A percentile compares a stretch with the other conserved stretches of the same genome.
phyloP scores from a whole-genome alignment of 2,329 filamentous ascomycete genomes.

The Trichoderma afroharzianum region DNA sequence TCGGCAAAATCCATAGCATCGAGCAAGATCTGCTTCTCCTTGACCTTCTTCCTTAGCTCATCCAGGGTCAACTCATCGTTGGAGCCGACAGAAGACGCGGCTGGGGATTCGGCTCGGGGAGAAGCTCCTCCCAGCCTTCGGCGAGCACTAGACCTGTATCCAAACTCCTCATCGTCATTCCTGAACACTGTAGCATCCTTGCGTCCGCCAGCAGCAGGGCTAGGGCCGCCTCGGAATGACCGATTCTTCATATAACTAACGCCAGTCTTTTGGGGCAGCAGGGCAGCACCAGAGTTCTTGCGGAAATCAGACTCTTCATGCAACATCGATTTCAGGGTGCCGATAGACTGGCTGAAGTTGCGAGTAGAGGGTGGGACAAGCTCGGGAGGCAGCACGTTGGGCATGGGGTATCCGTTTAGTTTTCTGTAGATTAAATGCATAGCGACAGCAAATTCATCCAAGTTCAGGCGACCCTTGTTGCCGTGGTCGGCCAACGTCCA shows the following conservation, averaged over 20 bases:
- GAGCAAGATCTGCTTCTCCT: constrained; percentile 88
- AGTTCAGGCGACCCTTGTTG: constrained; percentile 88
- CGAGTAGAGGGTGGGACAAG: constrained; percentile 91
- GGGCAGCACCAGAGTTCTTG: constrained; percentile 82
- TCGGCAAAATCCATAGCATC: constrained; percentile 97
- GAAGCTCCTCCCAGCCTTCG: constrained; percentile 77
- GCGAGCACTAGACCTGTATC: constrained; percentile 90
- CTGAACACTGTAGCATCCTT: constrained; percentile 97
- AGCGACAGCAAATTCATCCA: constrained; percentile 96
- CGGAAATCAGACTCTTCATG: constrained; percentile 84
- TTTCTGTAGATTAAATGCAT: constrained; percentile 99
- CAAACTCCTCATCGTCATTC: constrained; percentile 89
- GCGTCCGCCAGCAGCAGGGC: constrained; percentile 56
- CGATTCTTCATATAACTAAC: constrained; percentile 96
- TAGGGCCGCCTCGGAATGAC: constrained; percentile 71
- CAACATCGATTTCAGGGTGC: constrained; percentile 85
- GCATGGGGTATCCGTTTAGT: constrained; percentile 91
- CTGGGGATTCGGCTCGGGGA: constrained; percentile 74
- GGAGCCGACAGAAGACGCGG: constrained; percentile 54
- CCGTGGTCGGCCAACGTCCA: constrained; percentile 94
- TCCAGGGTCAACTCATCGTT: constrained; percentile 82
- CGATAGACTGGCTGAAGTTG: constrained; percentile 89
- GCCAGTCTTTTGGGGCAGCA: constrained; percentile 94
- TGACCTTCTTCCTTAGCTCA: constrained; percentile 86
- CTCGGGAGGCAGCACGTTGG: constrained; percentile 82